These are phyloP conservation scores for Stephania cephalantha DNA, from an alignment of 164 flowering plant species.

Conservation along the genomic window DNA sequence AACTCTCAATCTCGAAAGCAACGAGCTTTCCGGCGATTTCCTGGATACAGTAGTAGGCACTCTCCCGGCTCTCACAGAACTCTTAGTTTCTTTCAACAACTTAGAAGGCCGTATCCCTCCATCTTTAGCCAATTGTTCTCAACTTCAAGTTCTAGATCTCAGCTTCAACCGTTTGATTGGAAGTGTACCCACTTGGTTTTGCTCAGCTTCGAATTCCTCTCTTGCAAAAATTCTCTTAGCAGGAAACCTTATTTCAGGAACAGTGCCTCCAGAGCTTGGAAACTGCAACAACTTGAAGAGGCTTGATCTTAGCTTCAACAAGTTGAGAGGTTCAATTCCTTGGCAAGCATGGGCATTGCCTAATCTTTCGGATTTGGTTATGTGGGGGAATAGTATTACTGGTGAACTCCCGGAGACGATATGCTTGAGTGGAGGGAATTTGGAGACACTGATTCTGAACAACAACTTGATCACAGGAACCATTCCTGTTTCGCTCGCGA, in stretches of 20 bases:
- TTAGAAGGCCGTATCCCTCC: conserved; percentile 53
- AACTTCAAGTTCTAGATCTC: conserved; percentile 59
- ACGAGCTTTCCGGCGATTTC: conserved; percentile 63
- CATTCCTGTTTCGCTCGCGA: conserved; percentile 52
- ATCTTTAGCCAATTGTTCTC: conserved; percentile 41
- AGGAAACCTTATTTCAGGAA: conserved; percentile 50
- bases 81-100: conserved; percentile 56
- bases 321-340: conserved; percentile 53
- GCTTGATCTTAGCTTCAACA: conserved; percentile 77
- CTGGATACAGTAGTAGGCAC: conserved; percentile 41
- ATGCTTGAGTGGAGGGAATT: conserved; percentile 50
- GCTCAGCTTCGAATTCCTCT: conserved; percentile 26
- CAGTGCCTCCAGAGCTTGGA: conserved; percentile 53
- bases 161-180: conserved; percentile 67
- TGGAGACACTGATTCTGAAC: conserved; percentile 71
- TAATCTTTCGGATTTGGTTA: conserved; percentile 53
- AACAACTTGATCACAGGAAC: conserved; percentile 60
- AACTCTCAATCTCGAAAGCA: conserved; percentile 48
- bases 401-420: conserved; percentile 67
- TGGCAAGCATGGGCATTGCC: conserved; percentile 54
- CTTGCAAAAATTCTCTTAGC: conserved; percentile 48
- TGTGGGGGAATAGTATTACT: conserved; percentile 71
- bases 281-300: conserved; percentile 46
- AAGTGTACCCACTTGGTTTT: conserved; percentile 48
- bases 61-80: conserved; percentile 36